phyloP scores from a whole-genome alignment of 805 yeast species.

The Saccharomycopsis babjevae region DNA sequence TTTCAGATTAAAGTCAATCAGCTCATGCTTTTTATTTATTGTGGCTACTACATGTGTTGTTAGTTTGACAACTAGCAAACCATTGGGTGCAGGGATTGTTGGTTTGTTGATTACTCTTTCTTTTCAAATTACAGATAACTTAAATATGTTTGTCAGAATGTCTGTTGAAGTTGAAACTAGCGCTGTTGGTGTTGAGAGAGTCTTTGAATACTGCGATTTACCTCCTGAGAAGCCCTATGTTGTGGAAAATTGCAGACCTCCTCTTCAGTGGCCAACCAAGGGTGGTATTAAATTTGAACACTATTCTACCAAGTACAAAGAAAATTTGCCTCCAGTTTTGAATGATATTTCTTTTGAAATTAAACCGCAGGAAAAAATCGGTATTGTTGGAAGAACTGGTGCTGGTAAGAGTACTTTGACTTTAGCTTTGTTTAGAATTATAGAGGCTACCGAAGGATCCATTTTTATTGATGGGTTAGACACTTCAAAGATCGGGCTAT shows the following conservation, averaged over 20 bases:
- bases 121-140: constrained; percentile 41
- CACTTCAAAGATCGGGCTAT: constrained; percentile 40
- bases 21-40: constrained; percentile 33
- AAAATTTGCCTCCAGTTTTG: constrained; percentile 49
- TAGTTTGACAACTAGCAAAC: constrained; percentile 31
- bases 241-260: constrained; percentile 37
- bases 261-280: constrained; percentile 41
- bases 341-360: constrained; percentile 37
- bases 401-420: constrained; percentile 63
- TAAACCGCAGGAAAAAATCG: constrained; percentile 49
- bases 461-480: constrained; percentile 47
- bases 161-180: constrained; percentile 56
- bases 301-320: constrained; percentile 51
- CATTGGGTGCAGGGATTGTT: constrained; percentile 47
- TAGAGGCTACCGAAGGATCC: constrained; percentile 46
- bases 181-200: constrained; percentile 58
- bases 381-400: constrained; percentile 72
- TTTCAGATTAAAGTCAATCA: constrained; percentile 50
- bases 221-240: constrained; percentile 37
- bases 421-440: constrained; percentile 48
- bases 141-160: constrained; percentile 48
- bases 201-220: constrained; percentile 46
- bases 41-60: constrained; percentile 41
- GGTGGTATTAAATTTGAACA: constrained; percentile 42
- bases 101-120: constrained; percentile 61